phyloP scores from a whole-genome alignment of 495 filamentous ascomycete genomes.

The Saxophila tyrrhenica region DNA sequence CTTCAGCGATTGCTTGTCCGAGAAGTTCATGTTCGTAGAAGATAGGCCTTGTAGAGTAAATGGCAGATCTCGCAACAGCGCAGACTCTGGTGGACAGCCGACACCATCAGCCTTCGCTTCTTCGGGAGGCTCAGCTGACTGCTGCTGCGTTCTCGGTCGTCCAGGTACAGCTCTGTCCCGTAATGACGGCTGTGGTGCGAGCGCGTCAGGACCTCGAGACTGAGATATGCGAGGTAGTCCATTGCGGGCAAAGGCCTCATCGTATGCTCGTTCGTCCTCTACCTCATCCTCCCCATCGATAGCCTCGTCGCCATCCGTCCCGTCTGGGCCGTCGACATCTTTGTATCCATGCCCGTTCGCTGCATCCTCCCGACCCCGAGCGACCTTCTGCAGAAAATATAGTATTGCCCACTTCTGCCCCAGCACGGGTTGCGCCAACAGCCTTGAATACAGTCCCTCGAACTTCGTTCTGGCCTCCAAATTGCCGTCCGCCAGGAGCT shows the following conservation, averaged over 20 bases:
- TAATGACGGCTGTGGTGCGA: slow-evolving; percentile 67
- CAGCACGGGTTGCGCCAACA: slow-evolving; percentile 80
- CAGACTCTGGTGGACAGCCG: slow-evolving; percentile 42
- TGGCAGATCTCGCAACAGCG: slow-evolving; percentile 79
- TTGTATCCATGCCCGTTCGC: background rate
- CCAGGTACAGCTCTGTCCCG: slow-evolving; percentile 77
- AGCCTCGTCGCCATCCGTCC: slow-evolving; percentile 7
- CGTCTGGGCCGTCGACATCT: background rate
- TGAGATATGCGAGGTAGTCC: slow-evolving; percentile 38
- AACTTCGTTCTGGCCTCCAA: slow-evolving; percentile 78
- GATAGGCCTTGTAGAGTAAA: slow-evolving; percentile 92
- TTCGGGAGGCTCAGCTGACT: slow-evolving; percentile 41
- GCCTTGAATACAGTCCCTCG: slow-evolving; percentile 73
- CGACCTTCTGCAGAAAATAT: slow-evolving; percentile 74
- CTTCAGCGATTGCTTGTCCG: slow-evolving; percentile 50
- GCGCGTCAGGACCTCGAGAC: slow-evolving; percentile 35
- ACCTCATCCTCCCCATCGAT: slow-evolving; percentile 4
- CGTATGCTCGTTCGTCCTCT: slow-evolving; percentile 25
- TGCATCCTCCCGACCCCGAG: slow-evolving; percentile 35
- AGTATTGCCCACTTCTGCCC: slow-evolving; percentile 95
- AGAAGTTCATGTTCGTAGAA: slow-evolving; percentile 70
- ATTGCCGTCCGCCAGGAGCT: slow-evolving; percentile 59
- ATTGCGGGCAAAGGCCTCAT: slow-evolving; percentile 45
- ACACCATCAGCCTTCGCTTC: slow-evolving; percentile 15
- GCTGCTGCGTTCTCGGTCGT: slow-evolving; percentile 52